These are phyloP conservation scores for Termitomyces sp. DNA, from an alignment of 768 basidiomycete species.

Conservation along the genomic window DNA sequence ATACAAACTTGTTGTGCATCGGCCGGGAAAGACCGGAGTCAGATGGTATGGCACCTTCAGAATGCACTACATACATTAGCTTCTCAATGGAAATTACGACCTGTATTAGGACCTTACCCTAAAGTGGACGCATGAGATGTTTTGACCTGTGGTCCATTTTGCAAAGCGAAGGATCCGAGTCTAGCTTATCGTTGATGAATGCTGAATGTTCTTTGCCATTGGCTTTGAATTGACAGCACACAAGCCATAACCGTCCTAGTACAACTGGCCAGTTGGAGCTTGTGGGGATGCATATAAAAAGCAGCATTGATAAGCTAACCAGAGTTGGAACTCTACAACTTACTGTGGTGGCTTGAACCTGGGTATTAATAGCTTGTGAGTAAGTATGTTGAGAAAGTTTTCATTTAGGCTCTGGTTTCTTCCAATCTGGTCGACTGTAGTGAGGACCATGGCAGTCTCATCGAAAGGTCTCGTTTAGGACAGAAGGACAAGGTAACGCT, in stretches of 20 bases:
- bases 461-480: neutral
- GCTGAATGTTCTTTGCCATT: neutral
- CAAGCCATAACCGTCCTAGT: neutral
- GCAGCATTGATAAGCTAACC: neutral
- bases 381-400: neutral
- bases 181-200: neutral
- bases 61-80: neutral
- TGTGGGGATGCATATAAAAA: neutral
- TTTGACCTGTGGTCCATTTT: too few species aligned
- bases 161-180: too few species aligned
- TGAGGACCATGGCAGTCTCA: neutral
- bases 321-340: neutral
- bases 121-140: neutral
- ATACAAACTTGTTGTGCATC: neutral
- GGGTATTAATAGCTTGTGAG: neutral
- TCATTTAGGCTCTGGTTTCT: neutral
- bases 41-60: neutral
- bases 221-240: neutral
- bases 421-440: neutral
- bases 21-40: neutral
- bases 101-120: neutral
- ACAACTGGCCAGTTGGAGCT: neutral
- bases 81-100: neutral
- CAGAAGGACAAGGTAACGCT: neutral
- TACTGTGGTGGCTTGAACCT: neutral